Base-by-base conservation (phyloP, 805 yeast species). In the Cyberlindnera saturnus region DNA sequence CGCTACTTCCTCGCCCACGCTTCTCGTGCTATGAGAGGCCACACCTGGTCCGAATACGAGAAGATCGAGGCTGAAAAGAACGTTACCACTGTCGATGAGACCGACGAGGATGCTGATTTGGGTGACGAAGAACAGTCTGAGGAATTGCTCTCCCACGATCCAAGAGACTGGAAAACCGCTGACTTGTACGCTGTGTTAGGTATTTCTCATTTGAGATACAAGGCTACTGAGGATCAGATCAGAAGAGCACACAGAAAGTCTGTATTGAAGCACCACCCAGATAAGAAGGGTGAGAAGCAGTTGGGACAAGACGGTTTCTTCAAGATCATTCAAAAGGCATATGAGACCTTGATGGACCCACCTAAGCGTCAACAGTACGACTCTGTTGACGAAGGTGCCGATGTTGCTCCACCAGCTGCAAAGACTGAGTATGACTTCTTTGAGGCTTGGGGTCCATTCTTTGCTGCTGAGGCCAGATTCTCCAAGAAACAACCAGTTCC, bases 11-110 rank as follows among this genome's bases (percentile, higher is more conserved):
- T 93, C 57, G 96, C 96, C 41, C 99, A 93, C 62, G 98, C 98
- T 46, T 81, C 96, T 55, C 86, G 99, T 75, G 79, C 95, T 42
- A 74, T 90, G 57, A 82, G 96, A 70, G 96, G 96, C 65, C 96
- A 95, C 71, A 88, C 98, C 39, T 93, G 97, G 96, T 88, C 97
- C 43, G 98, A 93, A 70, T 93, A 79, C 61, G 99, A 93, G 71
- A 82, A 85, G 65, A 71, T 89, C 54, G 95, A 90, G 75, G 96
- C 96, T 48, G 95, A 83, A 63, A 81, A 79, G 69, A 86, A 86
- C 66, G 95, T 86, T 59, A 75, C 76, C 57, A 67, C 68, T 44
- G 78, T 79, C 49, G 95, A 86, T 56, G 83, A 77, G 55, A 61
- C 75, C 49, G 64, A 64, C 41, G 74, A 64, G 52, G 73, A 69